Evolutionary conservation across 345 rosid species (phyloP).

Genomic region (Trapa bicornis): DNA sequence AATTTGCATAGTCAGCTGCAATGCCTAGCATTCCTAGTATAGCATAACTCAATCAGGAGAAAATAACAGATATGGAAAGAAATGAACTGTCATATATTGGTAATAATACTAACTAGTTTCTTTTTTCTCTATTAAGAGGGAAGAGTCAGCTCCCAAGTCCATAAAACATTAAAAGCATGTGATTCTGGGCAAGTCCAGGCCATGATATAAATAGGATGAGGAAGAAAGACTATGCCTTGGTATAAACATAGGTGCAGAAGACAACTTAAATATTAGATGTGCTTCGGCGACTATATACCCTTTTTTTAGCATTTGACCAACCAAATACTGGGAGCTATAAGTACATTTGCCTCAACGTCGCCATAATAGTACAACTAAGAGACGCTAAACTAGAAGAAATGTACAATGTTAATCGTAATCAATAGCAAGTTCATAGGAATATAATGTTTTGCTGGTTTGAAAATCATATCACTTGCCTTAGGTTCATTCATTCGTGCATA

Average conservation of each 20-base stretch:
- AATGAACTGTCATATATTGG: background rate
- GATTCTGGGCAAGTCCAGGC: background rate
- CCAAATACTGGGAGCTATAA: background rate
- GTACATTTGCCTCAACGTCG: background rate
- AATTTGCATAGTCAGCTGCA: background rate
- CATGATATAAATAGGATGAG: too few relatives aligned
- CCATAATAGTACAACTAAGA: background rate
- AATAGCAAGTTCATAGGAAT: background rate
- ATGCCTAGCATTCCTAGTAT: background rate
- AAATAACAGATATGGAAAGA: background rate
- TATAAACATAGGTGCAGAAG: background rate
- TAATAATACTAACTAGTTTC: background rate
- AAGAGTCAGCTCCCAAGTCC: background rate
- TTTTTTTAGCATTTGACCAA: background rate
- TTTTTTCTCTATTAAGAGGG: background rate
- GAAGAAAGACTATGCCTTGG: background rate
- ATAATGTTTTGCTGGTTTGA: background rate
- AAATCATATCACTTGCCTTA: slow-evolving; percentile 27
- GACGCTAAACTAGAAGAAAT: too few relatives aligned
- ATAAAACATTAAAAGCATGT: background rate
- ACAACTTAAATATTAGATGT: background rate
- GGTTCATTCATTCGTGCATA: slow-evolving; percentile 91
- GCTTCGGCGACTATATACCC: background rate
- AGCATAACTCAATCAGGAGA: background rate
- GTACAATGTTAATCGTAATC: background rate